Percentiles rank a stretch among this genome's conserved stretches.
Evolutionary conservation across 108 stramenopile genomes (phyloP).

Genomic region (Schizochytrium sp.): DNA sequence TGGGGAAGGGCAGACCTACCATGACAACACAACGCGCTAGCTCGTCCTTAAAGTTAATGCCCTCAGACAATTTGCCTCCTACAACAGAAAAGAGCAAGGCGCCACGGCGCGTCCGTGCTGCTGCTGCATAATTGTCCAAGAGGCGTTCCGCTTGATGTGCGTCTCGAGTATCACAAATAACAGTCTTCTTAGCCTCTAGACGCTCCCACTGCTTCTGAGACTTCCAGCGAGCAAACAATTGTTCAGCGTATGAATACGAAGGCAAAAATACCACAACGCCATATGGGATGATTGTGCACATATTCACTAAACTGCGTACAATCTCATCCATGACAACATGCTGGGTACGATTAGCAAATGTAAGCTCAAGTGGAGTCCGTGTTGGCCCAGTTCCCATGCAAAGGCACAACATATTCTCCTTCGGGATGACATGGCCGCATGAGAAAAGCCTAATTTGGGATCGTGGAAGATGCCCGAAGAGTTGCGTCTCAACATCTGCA

Average conservation of each 20-base stretch:
- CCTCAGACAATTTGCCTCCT: slow-evolving; percentile 97
- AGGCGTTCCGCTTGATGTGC: slow-evolving; percentile 83
- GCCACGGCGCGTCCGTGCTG: slow-evolving; percentile 76
- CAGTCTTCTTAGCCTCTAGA: slow-evolving; percentile 74
- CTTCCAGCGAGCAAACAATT: slow-evolving; percentile 84
- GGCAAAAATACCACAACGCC: slow-evolving; percentile 95
- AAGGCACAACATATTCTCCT: slow-evolving; percentile 76
- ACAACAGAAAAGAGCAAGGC: slow-evolving; percentile 92
- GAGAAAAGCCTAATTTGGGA: slow-evolving; percentile 83
- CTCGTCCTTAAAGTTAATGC: slow-evolving; percentile 98
- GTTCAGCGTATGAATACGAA: slow-evolving; percentile 90
- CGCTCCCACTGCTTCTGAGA: slow-evolving; percentile 74
- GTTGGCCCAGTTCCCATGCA: slow-evolving; percentile 74
- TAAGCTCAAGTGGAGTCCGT: slow-evolving; percentile 82
- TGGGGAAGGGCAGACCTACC: slow-evolving; percentile 97
- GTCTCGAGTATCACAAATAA: slow-evolving; percentile 87
- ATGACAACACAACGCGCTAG: slow-evolving; percentile 93
- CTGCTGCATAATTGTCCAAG: slow-evolving; percentile 77
- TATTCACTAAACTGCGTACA: slow-evolving; percentile 80
- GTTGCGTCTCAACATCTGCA: slow-evolving; percentile 85
- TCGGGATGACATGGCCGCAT: slow-evolving; percentile 93
- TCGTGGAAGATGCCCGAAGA: slow-evolving; percentile 73
- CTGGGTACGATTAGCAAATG: slow-evolving; percentile 78
- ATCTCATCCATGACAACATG: slow-evolving; percentile 83
- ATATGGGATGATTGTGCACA: slow-evolving; percentile 80